Conservation (phyloP, 495 filamentous ascomycete species). For the Entonaema liquescens region DNA sequence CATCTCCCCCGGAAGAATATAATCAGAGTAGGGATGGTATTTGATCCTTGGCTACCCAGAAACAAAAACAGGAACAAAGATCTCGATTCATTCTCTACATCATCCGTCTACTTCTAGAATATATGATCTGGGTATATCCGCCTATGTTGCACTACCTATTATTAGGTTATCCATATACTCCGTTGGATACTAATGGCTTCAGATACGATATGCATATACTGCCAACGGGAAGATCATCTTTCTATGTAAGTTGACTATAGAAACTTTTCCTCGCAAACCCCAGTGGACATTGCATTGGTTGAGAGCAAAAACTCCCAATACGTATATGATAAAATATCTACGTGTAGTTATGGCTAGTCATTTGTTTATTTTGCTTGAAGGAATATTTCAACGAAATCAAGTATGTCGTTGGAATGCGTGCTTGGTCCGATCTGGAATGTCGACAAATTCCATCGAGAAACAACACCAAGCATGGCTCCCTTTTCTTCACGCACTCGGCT, state of each 20-base stretch:
- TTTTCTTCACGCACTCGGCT: background rate
- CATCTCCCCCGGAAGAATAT: slow-evolving; percentile 7
- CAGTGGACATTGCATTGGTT: background rate
- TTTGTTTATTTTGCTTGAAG: slow-evolving; percentile 1
- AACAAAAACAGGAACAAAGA: too few relatives aligned
- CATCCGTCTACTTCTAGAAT: background rate
- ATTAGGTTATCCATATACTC: background rate
- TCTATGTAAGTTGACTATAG: background rate
- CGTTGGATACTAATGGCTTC: background rate
- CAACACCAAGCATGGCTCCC: slow-evolving; percentile 11
- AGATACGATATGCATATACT: background rate
- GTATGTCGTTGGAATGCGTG: slow-evolving; percentile 27
- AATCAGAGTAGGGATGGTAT: background rate
- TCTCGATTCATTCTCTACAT: background rate
- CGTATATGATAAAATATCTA: background rate
- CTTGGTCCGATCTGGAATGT: slow-evolving; percentile 9
- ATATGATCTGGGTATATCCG: too few relatives aligned
- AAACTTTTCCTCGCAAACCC: background rate
- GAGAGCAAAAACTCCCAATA: background rate
- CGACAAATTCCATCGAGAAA: slow-evolving; percentile 14
- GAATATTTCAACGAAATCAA: background rate
- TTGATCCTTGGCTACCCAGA: background rate
- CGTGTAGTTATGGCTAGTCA: background rate
- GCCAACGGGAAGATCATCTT: background rate
- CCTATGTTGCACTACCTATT: background rate